These are phyloP conservation scores for Candida sonorensis DNA, from an alignment of 805 yeast genomes.

Conservation along the genomic window DNA sequence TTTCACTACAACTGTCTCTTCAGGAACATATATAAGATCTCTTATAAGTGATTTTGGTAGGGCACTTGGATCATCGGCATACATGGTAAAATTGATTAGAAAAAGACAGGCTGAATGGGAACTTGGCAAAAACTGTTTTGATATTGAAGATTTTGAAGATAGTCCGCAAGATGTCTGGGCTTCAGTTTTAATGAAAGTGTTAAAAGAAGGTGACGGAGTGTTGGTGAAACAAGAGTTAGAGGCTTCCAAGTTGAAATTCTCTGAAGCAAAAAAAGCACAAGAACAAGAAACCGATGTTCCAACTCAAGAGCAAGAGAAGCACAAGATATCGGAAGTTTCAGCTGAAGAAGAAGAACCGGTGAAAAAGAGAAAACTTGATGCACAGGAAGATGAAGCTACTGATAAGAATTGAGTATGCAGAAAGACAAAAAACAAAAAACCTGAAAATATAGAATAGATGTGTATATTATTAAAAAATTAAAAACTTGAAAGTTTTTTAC, in stretches of 20 bases:
- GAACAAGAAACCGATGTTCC: conserved; percentile 1
- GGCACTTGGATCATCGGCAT: conserved; percentile 72
- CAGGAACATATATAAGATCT: conserved; percentile 93
- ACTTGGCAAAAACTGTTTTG: conserved; percentile 61
- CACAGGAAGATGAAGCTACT: neutral
- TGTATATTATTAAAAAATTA: too few relatives aligned
- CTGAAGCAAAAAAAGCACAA: conserved; percentile 5
- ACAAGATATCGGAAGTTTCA: too few relatives aligned
- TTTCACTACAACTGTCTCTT: conserved; percentile 73
- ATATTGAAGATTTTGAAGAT: conserved; percentile 56
- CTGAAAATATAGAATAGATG: too few relatives aligned
- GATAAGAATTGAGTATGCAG: too few relatives aligned
- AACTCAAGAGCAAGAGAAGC: neutral
- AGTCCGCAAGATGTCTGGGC: conserved; percentile 66
- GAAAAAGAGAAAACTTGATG: neutral
- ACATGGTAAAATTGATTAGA: conserved; percentile 80
- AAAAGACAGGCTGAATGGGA: conserved; percentile 80
- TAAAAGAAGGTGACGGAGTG: conserved; percentile 36
- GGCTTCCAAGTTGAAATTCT: conserved; percentile 18
- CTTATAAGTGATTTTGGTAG: conserved; percentile 84
- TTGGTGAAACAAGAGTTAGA: conserved; percentile 34
- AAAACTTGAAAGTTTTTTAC: too few relatives aligned
- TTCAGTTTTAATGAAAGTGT: conserved; percentile 48
- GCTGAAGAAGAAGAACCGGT: too few relatives aligned
- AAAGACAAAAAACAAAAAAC: too few relatives aligned